These are phyloP conservation scores for Akebia trifoliata DNA, from an alignment of 164 flowering plant genomes.

Conservation along the genomic window DNA sequence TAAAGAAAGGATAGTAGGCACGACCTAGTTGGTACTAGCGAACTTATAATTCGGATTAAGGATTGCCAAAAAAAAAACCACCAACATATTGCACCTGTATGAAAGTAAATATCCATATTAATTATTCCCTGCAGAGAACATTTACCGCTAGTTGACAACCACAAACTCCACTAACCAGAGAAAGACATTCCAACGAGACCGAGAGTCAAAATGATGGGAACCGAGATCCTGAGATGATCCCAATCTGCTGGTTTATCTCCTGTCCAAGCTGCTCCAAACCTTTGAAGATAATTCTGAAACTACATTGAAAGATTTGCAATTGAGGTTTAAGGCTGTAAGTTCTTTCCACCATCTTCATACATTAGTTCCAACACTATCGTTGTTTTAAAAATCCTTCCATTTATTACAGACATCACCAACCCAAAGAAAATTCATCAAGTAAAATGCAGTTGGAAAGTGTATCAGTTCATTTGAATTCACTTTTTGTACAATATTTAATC, in stretches of 20 bases:
- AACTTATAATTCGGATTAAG: conserved; percentile 81
- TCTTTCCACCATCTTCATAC: too few species aligned
- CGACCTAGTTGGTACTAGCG: conserved; percentile 99
- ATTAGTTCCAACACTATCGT: too few species aligned
- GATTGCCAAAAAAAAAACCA: conserved; percentile 96
- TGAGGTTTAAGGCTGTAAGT: too few species aligned
- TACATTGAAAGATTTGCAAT: too few species aligned
- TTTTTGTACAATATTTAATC: too few species aligned
- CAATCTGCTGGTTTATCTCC: conserved; percentile 98
- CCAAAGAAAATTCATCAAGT: too few species aligned
- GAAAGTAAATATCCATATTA: conserved; percentile 9
- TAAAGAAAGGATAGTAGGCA: conserved; percentile 94
- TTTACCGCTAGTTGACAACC: not conserved
- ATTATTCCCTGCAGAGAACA: not conserved
- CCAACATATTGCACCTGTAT: conserved; percentile 96
- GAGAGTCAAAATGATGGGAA: conserved; percentile 91
- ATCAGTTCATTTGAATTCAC: too few species aligned
- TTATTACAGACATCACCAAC: too few species aligned
- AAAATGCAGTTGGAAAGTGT: too few species aligned
- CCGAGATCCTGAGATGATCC: conserved; percentile 92
- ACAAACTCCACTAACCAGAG: conserved; percentile 53
- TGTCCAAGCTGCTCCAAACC: conserved; percentile 94
- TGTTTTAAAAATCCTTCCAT: too few species aligned
- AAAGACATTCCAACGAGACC: conserved; percentile 87
- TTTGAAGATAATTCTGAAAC: too few species aligned